Evolutionary conservation across 2,329 filamentous ascomycete species (phyloP).

Genomic region (Aureobasidium sp.): DNA sequence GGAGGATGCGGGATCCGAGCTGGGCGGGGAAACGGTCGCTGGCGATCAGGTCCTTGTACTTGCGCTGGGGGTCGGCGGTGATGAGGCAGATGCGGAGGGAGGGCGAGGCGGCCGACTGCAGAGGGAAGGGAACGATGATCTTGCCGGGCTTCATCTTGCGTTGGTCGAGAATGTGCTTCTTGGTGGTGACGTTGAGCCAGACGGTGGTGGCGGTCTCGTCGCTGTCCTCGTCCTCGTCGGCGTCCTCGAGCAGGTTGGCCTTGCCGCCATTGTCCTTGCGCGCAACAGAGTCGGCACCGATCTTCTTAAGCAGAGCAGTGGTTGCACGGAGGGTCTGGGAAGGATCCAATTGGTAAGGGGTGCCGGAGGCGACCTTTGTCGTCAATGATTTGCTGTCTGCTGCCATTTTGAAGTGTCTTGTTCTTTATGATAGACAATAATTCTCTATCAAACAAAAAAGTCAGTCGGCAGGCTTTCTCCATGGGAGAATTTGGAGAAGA

Average conservation of each 20-base stretch:
- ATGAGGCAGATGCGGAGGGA: slow-evolving; percentile 70
- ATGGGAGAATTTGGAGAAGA: not conserved
- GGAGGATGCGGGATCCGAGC: slow-evolving; percentile 38
- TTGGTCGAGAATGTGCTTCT: slow-evolving; percentile 62
- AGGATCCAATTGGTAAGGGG: slow-evolving; percentile 35
- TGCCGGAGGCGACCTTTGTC: slow-evolving; percentile 25
- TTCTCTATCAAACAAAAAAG: slow-evolving; percentile 1
- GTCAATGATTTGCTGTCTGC: slow-evolving; percentile 27
- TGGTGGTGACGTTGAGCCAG: slow-evolving; percentile 55
- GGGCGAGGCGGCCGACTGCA: slow-evolving; percentile 40
- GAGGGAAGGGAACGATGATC: slow-evolving; percentile 49
- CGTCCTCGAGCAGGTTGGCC: slow-evolving; percentile 45
- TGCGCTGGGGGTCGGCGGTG: slow-evolving; percentile 70
- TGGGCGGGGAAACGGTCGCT: slow-evolving; percentile 50
- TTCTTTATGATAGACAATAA: not conserved
- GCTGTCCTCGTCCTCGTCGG: slow-evolving; percentile 37
- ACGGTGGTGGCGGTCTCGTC: slow-evolving; percentile 42
- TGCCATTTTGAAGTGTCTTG: slow-evolving; percentile 19
- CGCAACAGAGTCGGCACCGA: slow-evolving; percentile 32
- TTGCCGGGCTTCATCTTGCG: slow-evolving; percentile 75
- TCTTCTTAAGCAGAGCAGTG: slow-evolving; percentile 47
- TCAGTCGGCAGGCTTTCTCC: not conserved
- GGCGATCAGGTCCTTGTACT: slow-evolving; percentile 81
- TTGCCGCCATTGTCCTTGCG: slow-evolving; percentile 40
- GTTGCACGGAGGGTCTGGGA: slow-evolving; percentile 49